These are phyloP conservation scores for Nephromyces sp. DNA, from an alignment of 169 alveolate species.

Conservation along the genomic window DNA sequence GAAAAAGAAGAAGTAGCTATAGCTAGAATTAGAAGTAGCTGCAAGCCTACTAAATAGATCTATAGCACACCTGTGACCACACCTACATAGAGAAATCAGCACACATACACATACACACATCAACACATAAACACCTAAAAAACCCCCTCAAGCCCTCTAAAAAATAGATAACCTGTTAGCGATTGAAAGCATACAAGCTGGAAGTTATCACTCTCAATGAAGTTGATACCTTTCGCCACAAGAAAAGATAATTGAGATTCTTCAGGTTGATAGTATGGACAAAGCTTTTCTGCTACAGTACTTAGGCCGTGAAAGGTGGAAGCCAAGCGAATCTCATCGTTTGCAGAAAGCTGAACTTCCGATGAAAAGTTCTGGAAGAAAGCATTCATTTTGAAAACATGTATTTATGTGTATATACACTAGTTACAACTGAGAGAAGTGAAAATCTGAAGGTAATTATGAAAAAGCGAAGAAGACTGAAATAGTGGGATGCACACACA, in stretches of 20 bases:
- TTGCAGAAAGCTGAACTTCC: constrained; percentile 66
- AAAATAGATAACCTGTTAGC: constrained; percentile 63
- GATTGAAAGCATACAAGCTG: constrained; percentile 78
- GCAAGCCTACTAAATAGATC: too few relatives aligned
- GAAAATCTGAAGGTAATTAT: too few relatives aligned
- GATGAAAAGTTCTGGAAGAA: constrained; percentile 65
- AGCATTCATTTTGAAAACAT: background rate
- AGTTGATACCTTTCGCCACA: constrained; percentile 65
- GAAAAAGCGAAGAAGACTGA: too few relatives aligned
- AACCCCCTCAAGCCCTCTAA: background rate
- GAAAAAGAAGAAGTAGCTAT: background rate
- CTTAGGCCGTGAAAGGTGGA: constrained; percentile 87
- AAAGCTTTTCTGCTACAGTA: constrained; percentile 76
- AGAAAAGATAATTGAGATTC: constrained; percentile 28
- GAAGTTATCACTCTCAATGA: constrained; percentile 71
- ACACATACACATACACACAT: background rate
- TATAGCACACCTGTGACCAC: too few relatives aligned
- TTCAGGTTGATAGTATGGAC: constrained; percentile 47
- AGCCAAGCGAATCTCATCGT: constrained; percentile 81
- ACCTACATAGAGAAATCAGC: background rate
- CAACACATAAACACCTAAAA: background rate
- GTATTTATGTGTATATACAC: too few relatives aligned
- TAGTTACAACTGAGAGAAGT: too few relatives aligned
- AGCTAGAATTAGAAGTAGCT: background rate
- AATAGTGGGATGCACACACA: too few relatives aligned